phyloP scores from a whole-genome alignment of 345 rosid genomes.

The Salix dunnii region DNA sequence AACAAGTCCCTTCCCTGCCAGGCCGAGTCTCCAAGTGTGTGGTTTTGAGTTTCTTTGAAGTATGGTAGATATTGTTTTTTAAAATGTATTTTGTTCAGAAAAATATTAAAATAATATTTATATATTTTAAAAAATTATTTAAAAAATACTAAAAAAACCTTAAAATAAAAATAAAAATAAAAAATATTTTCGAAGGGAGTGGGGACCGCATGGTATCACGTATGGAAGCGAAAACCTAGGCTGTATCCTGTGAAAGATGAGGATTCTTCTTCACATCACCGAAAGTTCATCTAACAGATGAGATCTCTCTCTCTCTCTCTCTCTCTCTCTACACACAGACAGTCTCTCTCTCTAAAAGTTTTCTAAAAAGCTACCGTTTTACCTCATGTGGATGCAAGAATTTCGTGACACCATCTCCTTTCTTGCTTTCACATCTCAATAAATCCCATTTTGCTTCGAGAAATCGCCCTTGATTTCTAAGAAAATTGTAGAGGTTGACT shows the following conservation, averaged over 20 bases:
- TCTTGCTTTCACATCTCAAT: not conserved
- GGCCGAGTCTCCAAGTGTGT: too few relatives aligned
- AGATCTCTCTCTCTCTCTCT: conserved; percentile 33
- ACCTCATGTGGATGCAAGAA: conserved; percentile 28
- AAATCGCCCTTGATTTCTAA: not conserved
- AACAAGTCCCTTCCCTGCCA: too few relatives aligned
- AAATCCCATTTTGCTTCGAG: not conserved
- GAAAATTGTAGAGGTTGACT: not conserved
- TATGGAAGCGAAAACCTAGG: not conserved
- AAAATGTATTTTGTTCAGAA: too few relatives aligned
- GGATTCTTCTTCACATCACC: conserved; percentile 22
- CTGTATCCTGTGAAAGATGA: conserved; percentile 20
- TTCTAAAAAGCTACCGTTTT: conserved; percentile 25
- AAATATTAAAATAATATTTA: too few relatives aligned
- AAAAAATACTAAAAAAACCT: too few relatives aligned
- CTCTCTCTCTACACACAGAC: too few relatives aligned
- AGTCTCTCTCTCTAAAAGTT: conserved; percentile 4
- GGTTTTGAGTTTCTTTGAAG: too few relatives aligned
- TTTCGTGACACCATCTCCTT: conserved; percentile 30
- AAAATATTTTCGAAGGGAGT: too few relatives aligned
- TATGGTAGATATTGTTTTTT: too few relatives aligned
- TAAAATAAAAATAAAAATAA: too few relatives aligned
- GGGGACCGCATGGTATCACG: not conserved
- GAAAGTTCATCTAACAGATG: conserved; percentile 39
- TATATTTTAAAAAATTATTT: too few relatives aligned